A percentile compares a stretch with the other conserved stretches of the same genome.
Evolutionary conservation across 1,139 yeast species (phyloP).

Genomic region (Magnusiomyces suaveolens): DNA sequence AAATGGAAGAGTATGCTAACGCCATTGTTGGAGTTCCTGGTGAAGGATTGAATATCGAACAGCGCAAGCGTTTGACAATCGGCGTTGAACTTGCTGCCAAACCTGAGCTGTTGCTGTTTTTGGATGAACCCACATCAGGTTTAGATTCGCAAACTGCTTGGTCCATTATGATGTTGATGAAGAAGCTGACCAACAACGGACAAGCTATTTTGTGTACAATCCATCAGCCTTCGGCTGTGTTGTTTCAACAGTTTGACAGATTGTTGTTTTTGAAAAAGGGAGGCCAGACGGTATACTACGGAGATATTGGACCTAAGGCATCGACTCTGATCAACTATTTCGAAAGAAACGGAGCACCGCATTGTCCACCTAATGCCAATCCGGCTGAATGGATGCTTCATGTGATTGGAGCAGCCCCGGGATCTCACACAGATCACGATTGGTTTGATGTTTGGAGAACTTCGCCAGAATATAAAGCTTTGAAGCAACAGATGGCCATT

Average conservation of each 20-base stretch:
- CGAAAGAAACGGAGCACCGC: slow-evolving; percentile 55
- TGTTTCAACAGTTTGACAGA: slow-evolving; percentile 70
- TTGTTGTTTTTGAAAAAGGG: slow-evolving; percentile 62
- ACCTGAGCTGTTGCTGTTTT: slow-evolving; percentile 67
- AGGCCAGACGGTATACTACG: slow-evolving; percentile 73
- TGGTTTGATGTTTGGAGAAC: slow-evolving; percentile 58
- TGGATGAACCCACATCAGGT: slow-evolving; percentile 93
- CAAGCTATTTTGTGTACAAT: slow-evolving; percentile 79
- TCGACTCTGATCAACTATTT: slow-evolving; percentile 54
- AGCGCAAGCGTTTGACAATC: slow-evolving; percentile 72
- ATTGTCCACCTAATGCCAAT: slow-evolving; percentile 59
- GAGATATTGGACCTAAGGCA: slow-evolving; percentile 64
- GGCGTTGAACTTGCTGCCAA: slow-evolving; percentile 86
- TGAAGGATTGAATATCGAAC: slow-evolving; percentile 67
- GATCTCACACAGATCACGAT: slow-evolving; percentile 55
- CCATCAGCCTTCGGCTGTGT: slow-evolving; percentile 73
- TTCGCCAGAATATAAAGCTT: slow-evolving; percentile 44
- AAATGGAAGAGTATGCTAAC: slow-evolving; percentile 66
- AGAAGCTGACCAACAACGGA: slow-evolving; percentile 65
- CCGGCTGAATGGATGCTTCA: slow-evolving; percentile 83
- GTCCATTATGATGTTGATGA: slow-evolving; percentile 69
- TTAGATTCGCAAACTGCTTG: slow-evolving; percentile 88
- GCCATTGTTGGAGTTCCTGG: slow-evolving; percentile 82
- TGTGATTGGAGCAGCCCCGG: slow-evolving; percentile 75
- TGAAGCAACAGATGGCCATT: slow-evolving; percentile 28